Evolutionary conservation across 2,329 filamentous ascomycete genomes (phyloP), one percentile per base, ranked within the genome.

Genomic region (Trichoderma pleuroti): DNA sequence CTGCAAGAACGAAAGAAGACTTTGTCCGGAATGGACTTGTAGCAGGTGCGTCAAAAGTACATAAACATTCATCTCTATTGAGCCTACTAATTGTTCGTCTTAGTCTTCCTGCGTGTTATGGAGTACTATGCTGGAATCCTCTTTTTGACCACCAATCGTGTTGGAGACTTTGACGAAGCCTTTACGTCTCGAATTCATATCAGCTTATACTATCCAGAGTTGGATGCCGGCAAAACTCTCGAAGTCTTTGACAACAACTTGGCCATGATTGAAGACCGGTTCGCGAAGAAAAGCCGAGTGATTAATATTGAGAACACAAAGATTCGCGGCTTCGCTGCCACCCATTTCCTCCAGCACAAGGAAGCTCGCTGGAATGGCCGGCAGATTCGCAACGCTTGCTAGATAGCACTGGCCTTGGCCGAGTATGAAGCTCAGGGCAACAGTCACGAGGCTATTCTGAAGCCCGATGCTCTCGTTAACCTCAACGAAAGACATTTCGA

Each of bases 81-180:
- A 0, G 10, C 2, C 24, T 5, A 21, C 32, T 30, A 14, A 39
- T 9, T 24, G 5, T 2, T 5, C 0, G 24, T 8, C 4, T 12
- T 16, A 70, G 83, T 81, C 0, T 81, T 82, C 57, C 71, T 82
- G 12, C 76, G 80, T 8, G 75, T 78, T 0, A 73, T 82, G 7
- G 79, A 80, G 59, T 80, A 80, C 61, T 80, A 80, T 61, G 73
- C 74, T 3, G 78, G 80, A 10, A 81, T 82, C n/a, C 68, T 82
- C 0, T 77, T 81, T 21, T 73, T 81, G 3, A 81, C 79, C 1
- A 77, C 77, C 8, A 82, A 81, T 67, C 77, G 80, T 1, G 78
- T 81, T 0, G 77, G 74, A 5, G 76, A 75, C 1, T 78, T 82
- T 26, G 80, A 81, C 64, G 78, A 79, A 65, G 79, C 78, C 5